Conservation (phyloP, 768 basidiomycete species). For the Serendipita sp. region DNA sequence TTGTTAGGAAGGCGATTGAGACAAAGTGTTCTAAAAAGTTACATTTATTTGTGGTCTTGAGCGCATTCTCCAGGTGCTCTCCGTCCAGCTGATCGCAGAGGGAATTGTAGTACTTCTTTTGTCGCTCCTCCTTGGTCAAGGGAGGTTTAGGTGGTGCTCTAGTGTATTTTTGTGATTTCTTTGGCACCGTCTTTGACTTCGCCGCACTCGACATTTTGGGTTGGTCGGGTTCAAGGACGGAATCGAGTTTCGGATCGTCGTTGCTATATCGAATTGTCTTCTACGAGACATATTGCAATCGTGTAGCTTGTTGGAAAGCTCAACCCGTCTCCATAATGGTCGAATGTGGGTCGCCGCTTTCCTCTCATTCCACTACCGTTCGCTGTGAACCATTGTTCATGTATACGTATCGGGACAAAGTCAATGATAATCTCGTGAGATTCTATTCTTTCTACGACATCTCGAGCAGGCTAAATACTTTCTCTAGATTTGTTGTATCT, state of each 20-base stretch:
- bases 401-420: conserved; percentile 43
- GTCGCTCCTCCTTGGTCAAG: conserved; percentile 21
- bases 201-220: neutral
- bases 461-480: conserved; percentile 9
- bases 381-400: neutral
- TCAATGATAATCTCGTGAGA: conserved; percentile 55
- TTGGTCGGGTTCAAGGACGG: neutral
- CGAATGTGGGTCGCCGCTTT: neutral
- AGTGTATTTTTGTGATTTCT: neutral
- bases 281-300: neutral
- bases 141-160: conserved; percentile 12
- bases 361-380: neutral
- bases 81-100: conserved; percentile 80
- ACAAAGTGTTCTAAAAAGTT: no score
- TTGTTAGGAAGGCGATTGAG: conserved; percentile 18
- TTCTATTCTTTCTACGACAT: neutral
- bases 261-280: neutral
- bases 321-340: neutral
- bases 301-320: neutral
- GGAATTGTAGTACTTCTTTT: conserved; percentile 56
- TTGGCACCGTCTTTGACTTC: neutral
- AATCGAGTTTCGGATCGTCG: neutral
- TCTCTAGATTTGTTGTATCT: conserved; percentile 59
- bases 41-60: conserved; percentile 91
- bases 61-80: conserved; percentile 70